These are phyloP conservation scores for Macrolepiota albuminosa DNA, from an alignment of 768 basidiomycete species.

Conservation along the genomic window DNA sequence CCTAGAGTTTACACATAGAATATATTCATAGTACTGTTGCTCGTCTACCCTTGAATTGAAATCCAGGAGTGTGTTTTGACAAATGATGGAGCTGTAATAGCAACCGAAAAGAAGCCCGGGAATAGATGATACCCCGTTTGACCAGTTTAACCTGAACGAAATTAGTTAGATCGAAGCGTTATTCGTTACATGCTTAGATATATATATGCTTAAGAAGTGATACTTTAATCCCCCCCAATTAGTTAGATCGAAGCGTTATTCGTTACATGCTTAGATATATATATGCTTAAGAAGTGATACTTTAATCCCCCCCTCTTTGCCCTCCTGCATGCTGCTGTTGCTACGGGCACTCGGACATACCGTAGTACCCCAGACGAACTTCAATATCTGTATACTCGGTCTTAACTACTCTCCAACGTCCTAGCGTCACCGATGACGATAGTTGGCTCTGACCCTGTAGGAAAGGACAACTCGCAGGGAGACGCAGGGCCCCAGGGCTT, in stretches of 20 bases:
- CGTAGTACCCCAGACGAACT: neutral
- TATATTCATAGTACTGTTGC: neutral
- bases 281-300: conserved; percentile 5
- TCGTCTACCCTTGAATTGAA: neutral
- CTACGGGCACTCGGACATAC: neutral
- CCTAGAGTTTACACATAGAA: conserved; percentile 59
- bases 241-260: conserved; percentile 17
- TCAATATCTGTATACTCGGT: neutral
- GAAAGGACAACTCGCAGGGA: conserved; percentile 15
- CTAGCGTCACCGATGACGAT: conserved; percentile 22
- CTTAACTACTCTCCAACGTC: conserved; percentile 7
- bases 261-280: conserved; percentile 10
- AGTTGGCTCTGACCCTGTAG: conserved; percentile 18
- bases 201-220: conserved; percentile 7
- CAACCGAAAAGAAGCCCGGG: conserved; percentile 28
- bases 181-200: conserved; percentile 10
- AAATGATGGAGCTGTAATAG: conserved; percentile 9
- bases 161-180: conserved; percentile 18
- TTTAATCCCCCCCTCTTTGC: conserved; percentile 5
- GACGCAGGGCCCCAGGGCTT: conserved; percentile 18
- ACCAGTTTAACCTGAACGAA: conserved; percentile 18
- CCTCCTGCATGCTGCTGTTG: conserved; percentile 7
- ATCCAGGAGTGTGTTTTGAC: neutral
- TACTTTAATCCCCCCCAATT: conserved; percentile 12
- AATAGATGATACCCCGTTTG: conserved; percentile 16